Evolutionary conservation across 2,329 filamentous ascomycete genomes (phyloP), one percentile per base, ranked within the genome.

Genomic region (Fusarium compactum): DNA sequence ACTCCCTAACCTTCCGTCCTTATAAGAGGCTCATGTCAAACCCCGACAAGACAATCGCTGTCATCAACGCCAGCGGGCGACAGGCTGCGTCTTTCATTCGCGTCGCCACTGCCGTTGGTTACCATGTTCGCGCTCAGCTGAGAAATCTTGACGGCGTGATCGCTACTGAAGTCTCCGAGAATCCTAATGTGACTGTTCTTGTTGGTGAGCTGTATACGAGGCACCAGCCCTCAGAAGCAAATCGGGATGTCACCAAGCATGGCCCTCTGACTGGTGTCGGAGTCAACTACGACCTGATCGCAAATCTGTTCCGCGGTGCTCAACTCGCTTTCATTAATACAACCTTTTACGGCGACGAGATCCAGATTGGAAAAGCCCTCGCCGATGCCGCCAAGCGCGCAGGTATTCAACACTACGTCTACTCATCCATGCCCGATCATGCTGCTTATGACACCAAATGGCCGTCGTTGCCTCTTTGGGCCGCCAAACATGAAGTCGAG

Each of bases 281-380:
- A 68, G 89, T 95, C 76, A 93, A 94, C 78, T 86, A 90, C 74
- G 85, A 85, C 3, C 81, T 97, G 71, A 92, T 97, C 77, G 85
- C 88, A 57, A 86, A 92, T 71, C 86, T 98, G 22, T 98, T 98
- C 85, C 84, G 87, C 40, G 94, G 93, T 67, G 92, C 93, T 24
- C 92, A 97, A 74, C 87, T 97, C 54, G 96, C 96, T 64, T 99
- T 98, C 81, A 94, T 98, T 84, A 99, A 99, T 83, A 99, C 96
- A 44, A 97, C 94, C 8, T 97, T 97, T 76, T 97, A 97, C 84
- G 96, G 95, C 54, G 94, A 98, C 81, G 96, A 99, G 84, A 87
- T 96, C 62, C 90, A 91, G 41, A 97, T 98, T 73, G 96, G 96
- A 69, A 91, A 92, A 78, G 92, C 93, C 3, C 86, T 98, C 65